Evolutionary conservation across 306 rosid species (phyloP).

Genomic region (Hippophae rhamnoides): DNA sequence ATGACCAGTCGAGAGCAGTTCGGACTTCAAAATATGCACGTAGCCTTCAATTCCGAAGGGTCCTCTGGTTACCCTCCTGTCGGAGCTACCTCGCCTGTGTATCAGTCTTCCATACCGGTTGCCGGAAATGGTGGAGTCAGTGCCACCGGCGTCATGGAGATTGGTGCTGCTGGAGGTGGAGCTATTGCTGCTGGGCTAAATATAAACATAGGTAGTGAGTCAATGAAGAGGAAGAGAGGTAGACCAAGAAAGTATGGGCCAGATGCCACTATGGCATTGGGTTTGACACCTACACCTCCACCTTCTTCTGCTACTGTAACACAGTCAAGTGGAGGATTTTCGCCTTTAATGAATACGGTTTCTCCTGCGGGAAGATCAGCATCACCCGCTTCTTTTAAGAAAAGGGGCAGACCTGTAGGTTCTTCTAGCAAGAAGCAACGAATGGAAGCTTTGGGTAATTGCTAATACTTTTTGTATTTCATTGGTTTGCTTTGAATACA

Average conservation of each 20-base stretch:
- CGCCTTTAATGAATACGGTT: slow-evolving; percentile 19
- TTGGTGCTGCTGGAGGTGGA: slow-evolving; percentile 20
- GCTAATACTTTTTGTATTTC: neutral
- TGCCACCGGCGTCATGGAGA: neutral
- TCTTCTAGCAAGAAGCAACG: slow-evolving; percentile 41
- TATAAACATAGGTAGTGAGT: slow-evolving; percentile 29
- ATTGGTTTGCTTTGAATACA: neutral
- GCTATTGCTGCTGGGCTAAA: slow-evolving; percentile 20
- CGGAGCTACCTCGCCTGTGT: slow-evolving; percentile 19
- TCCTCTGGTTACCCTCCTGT: slow-evolving; percentile 28
- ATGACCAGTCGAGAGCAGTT: slow-evolving; percentile 45
- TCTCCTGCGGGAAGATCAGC: slow-evolving; percentile 18
- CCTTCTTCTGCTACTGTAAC: neutral
- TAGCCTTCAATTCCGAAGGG: slow-evolving; percentile 35
- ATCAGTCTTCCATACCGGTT: slow-evolving; percentile 15
- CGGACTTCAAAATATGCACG: slow-evolving; percentile 30
- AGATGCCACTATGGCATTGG: slow-evolving; percentile 46
- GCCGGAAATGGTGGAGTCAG: neutral
- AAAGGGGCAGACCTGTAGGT: slow-evolving; percentile 73
- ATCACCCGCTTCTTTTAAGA: slow-evolving; percentile 35
- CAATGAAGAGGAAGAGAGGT: slow-evolving; percentile 59
- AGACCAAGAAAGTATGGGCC: slow-evolving; percentile 74
- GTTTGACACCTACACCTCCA: slow-evolving; percentile 18
- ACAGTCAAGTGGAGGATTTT: slow-evolving; percentile 30
- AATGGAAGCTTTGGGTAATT: slow-evolving; percentile 36